phyloP scores from a whole-genome alignment of 2,329 filamentous ascomycete genomes.

The Nigrospora osmanthi region DNA sequence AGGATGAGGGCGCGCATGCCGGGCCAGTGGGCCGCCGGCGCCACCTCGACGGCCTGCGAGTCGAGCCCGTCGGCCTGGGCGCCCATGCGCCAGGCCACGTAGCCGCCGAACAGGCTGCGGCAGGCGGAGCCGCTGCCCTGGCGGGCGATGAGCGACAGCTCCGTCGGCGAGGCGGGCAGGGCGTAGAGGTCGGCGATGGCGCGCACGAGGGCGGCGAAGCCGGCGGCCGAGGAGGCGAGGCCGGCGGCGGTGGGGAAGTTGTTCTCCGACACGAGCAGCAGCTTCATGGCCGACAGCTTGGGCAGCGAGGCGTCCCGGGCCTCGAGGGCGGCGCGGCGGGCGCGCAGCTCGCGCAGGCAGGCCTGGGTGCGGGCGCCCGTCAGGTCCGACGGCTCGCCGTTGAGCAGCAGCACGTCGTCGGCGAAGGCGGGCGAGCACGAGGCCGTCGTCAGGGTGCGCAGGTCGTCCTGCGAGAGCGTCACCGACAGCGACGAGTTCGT shows the following conservation, averaged over 20 bases:
- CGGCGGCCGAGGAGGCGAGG: conserved; percentile 65
- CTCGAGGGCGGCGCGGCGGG: conserved; percentile 71
- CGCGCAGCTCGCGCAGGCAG: conserved; percentile 80
- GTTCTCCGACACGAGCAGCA: conserved; percentile 90
- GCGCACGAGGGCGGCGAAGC: conserved; percentile 65
- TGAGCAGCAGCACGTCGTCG: conserved; percentile 71
- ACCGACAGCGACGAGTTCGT: conserved; percentile 98
- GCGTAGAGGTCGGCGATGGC: conserved; percentile 90
- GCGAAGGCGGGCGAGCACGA: conserved; percentile 72
- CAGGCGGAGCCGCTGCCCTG: conserved; percentile 95
- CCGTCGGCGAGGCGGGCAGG: conserved; percentile 70
- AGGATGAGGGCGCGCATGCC: conserved; percentile 88
- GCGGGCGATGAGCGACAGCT: conserved; percentile 81
- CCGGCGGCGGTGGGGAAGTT: conserved; percentile 98
- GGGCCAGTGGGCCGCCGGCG: conserved; percentile 86
- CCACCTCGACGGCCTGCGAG: conserved; percentile 81
- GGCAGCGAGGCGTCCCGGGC: conserved; percentile 64
- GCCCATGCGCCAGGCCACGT: conserved; percentile 90
- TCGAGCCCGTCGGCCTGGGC: conserved; percentile 70
- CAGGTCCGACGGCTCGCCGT: conserved; percentile 75
- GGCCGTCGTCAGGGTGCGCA: conserved; percentile 93
- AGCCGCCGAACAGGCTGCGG: conserved; percentile 86
- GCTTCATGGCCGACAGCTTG: conserved; percentile 66
- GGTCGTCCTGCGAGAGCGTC: conserved; percentile 86
- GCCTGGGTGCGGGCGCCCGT: conserved; percentile 86